Evolutionary conservation across 306 rosid species (phyloP), one percentile per base, ranked within the genome.

Genomic region (Rubus idaeus): DNA sequence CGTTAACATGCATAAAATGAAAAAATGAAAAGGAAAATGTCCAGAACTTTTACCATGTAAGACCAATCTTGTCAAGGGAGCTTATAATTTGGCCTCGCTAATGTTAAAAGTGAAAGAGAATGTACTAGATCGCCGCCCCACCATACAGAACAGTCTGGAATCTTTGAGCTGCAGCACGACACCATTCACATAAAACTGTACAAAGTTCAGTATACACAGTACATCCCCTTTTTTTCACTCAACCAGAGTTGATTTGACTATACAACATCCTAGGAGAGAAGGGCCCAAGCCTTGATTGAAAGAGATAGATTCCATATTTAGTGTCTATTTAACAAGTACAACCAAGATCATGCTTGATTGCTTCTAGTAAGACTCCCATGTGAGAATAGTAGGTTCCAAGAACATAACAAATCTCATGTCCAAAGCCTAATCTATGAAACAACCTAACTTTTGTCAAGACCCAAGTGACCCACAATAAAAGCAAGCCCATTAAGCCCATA

Each of bases 91-190:
- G 68, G 46, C 45, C 11, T 63, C 44, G 2, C 45, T 3, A 6
- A 3, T 14, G 21, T 20, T 39, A 16, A 37, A 37, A 41, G 37
- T 30, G 2, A 37, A 39, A 37, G 45, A 35, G 21, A 63, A 0
- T 35, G 68, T 35, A 62, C 68, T 13, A 14, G 1, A 2, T 35
- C 5, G 45, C 23, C n/a, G 11, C 45, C 45, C 68, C 21, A 63
- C 46, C 40, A 37, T 10, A 37, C 51, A 2, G 6, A 55, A 55
- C 16, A 20, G 4, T 6, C 26, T 7, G 49, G 75, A 71, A 71
- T 18, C 75, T 71, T 8, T 18, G 47, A 51, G 47, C 49, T 17
- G 47, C 75, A 37, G 5, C 46, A 18, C 10, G 75, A 71, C 75
- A 18, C 37, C 18, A 40, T 11, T 61, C 64, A 50, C 58, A 23